A percentile compares a stretch with the other conserved stretches of the same genome.
Evolutionary conservation across 2,329 filamentous ascomycete genomes (phyloP).

Genomic region (Fusarium sp.): DNA sequence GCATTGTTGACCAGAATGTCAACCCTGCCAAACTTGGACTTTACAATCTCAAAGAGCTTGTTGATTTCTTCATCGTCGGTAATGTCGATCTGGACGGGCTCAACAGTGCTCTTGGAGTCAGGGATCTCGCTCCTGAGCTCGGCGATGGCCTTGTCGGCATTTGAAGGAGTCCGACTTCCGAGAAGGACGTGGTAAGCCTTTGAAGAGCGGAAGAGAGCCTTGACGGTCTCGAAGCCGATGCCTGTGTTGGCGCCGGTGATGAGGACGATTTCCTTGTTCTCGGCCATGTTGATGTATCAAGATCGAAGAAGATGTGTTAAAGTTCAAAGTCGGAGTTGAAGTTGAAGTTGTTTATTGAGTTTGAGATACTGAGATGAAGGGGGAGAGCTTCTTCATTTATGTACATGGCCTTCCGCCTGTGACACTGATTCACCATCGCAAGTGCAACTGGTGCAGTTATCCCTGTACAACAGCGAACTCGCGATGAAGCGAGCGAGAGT

Average conservation of each 20-base stretch:
- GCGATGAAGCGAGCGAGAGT: not conserved
- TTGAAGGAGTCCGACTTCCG: constrained; percentile 66
- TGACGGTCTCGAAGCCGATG: constrained; percentile 71
- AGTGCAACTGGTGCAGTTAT: constrained; percentile 1
- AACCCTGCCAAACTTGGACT: constrained; percentile 59
- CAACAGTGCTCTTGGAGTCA: constrained; percentile 58
- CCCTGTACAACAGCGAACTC: not conserved
- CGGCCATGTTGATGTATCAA: constrained; percentile 32
- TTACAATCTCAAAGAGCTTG: constrained; percentile 60
- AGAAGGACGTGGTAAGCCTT: constrained; percentile 69
- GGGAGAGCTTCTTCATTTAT: constrained; percentile 9
- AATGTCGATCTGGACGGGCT: constrained; percentile 67
- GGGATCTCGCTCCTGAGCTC: constrained; percentile 59
- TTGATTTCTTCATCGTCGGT: constrained; percentile 67
- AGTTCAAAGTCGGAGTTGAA: not conserved
- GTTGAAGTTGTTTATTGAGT: not conserved
- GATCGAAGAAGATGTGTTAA: not conserved
- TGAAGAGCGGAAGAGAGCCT: constrained; percentile 64
- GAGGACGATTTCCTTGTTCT: constrained; percentile 61
- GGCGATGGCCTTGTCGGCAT: constrained; percentile 64
- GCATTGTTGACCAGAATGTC: constrained; percentile 72
- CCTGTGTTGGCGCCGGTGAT: constrained; percentile 75
- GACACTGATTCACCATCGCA: constrained; percentile 12
- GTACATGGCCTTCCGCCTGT: not conserved
- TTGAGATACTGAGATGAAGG: not conserved